These are phyloP conservation scores for Clonostachys solani DNA, from an alignment of 2,329 filamentous ascomycete genomes.

Conservation along the genomic window DNA sequence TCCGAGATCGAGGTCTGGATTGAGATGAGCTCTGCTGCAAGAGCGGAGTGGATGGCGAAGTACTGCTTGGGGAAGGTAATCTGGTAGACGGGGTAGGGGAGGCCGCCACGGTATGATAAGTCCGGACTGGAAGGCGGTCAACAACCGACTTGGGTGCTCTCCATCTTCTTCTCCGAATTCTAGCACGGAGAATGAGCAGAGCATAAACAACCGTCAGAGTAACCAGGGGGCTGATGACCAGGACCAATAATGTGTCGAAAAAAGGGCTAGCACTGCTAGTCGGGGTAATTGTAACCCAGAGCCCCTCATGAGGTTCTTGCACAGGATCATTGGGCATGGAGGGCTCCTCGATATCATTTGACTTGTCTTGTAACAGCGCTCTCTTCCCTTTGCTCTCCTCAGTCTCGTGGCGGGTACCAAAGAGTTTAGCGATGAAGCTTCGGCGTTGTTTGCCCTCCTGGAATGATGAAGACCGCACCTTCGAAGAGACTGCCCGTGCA, in stretches of 20 bases:
- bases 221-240: constrained; percentile 91
- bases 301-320: constrained; percentile 53
- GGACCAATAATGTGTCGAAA: constrained; percentile 90
- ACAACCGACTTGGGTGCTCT: constrained; percentile 96
- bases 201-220: constrained; percentile 92
- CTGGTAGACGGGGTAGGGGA: constrained; percentile 51
- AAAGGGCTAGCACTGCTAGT: constrained; percentile 88
- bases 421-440: constrained; percentile 41
- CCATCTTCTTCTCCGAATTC: constrained; percentile 87
- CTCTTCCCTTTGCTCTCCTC: no score
- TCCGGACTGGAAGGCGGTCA: constrained; percentile 88
- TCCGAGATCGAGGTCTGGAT: constrained; percentile 60
- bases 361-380: no score
- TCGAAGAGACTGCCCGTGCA: no score
- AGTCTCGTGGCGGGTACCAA: constrained; percentile 36
- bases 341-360: constrained; percentile 5
- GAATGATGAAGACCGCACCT: no score
- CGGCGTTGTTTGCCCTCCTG: constrained; percentile 4
- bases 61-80: constrained; percentile 57
- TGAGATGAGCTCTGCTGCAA: constrained; percentile 55
- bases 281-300: constrained; percentile 96
- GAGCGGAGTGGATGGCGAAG: constrained; percentile 76
- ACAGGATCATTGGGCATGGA: constrained; percentile 10
- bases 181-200: constrained; percentile 78
- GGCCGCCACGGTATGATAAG: constrained; percentile 79